phyloP scores from a whole-genome alignment of 495 filamentous ascomycete genomes.

The Podospora fimiseda region DNA sequence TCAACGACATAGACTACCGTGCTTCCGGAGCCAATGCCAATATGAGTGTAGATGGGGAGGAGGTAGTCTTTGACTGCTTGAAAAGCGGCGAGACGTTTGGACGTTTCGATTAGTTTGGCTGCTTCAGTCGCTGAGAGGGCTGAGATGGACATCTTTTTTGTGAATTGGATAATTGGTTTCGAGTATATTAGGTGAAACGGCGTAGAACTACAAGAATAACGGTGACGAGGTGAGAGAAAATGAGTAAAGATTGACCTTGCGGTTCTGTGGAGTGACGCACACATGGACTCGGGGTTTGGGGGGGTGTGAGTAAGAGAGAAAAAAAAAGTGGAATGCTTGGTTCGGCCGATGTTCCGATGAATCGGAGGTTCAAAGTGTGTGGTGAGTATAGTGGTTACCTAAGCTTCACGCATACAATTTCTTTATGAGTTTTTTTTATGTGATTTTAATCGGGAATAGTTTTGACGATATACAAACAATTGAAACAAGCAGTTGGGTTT shows the following conservation, averaged over 20 bases:
- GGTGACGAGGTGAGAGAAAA: not conserved
- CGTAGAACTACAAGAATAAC: too few species aligned
- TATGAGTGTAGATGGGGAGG: constrained; percentile 57
- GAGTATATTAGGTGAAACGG: too few species aligned
- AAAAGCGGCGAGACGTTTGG: constrained; percentile 78
- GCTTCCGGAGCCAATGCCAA: constrained; percentile 90
- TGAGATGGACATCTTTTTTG: constrained; percentile 15
- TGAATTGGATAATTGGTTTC: not conserved
- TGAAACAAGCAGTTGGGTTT: not conserved
- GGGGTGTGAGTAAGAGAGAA: too few species aligned
- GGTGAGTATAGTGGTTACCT: too few species aligned
- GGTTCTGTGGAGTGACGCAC: not conserved
- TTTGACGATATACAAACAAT: too few species aligned
- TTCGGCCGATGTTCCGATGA: too few species aligned
- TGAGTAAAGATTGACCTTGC: not conserved
- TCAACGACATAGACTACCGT: constrained; percentile 96
- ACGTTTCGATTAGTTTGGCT: constrained; percentile 56
- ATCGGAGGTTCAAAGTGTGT: too few species aligned
- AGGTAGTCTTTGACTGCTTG: constrained; percentile 85
- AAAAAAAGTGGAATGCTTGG: too few species aligned
- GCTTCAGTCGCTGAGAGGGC: constrained; percentile 16
- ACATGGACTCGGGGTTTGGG: too few species aligned
- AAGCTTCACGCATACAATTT: not conserved
- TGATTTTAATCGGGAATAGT: too few species aligned
- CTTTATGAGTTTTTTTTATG: too few species aligned